A percentile compares a stretch with the other conserved stretches of the same genome.
These are phyloP conservation scores for Fusarium equiseti DNA, from an alignment of 2,329 filamentous ascomycete genomes.

Conservation along the genomic window DNA sequence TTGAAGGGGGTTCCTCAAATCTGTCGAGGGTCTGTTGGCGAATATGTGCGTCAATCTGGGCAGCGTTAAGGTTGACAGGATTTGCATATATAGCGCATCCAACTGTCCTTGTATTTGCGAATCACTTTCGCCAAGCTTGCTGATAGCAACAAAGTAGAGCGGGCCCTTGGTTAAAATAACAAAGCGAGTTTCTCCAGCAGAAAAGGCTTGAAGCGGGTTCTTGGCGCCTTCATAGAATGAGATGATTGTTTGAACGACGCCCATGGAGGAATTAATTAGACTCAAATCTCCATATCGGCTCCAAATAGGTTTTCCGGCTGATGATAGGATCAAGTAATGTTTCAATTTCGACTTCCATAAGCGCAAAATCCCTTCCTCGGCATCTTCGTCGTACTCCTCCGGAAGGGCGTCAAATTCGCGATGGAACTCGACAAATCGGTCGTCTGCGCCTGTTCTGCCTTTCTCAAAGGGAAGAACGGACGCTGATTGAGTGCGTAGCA, in stretches of 20 bases:
- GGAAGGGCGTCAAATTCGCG: conserved; percentile 83
- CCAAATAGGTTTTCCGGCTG: conserved; percentile 96
- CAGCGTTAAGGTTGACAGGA: conserved; percentile 92
- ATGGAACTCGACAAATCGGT: conserved; percentile 74
- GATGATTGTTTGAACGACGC: conserved; percentile 96
- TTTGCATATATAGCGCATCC: conserved; percentile 97
- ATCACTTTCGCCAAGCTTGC: conserved; percentile 91
- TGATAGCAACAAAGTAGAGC: conserved; percentile 93
- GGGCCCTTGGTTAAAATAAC: conserved; percentile 87
- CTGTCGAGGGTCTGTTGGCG: conserved; percentile 89
- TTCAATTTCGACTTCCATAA: conserved; percentile 94
- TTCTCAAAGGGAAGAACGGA: conserved; percentile 72
- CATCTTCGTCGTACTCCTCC: conserved; percentile 59
- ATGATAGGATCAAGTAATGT: conserved; percentile 96
- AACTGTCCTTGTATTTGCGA: conserved; percentile 87
- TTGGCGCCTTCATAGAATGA: conserved; percentile 90
- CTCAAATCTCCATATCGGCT: conserved; percentile 92
- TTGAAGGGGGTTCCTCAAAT: conserved; percentile 88
- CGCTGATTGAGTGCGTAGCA: conserved; percentile 73
- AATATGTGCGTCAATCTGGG: conserved; percentile 90
- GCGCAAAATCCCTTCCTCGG: conserved; percentile 69
- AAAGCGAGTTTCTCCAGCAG: conserved; percentile 87
- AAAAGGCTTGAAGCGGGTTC: conserved; percentile 84
- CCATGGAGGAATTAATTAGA: conserved; percentile 92
- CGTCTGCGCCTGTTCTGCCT: conserved; percentile 58